Evolutionary conservation across 2,329 filamentous ascomycete species (phyloP).

Genomic region (Pezicula neosporulosa): DNA sequence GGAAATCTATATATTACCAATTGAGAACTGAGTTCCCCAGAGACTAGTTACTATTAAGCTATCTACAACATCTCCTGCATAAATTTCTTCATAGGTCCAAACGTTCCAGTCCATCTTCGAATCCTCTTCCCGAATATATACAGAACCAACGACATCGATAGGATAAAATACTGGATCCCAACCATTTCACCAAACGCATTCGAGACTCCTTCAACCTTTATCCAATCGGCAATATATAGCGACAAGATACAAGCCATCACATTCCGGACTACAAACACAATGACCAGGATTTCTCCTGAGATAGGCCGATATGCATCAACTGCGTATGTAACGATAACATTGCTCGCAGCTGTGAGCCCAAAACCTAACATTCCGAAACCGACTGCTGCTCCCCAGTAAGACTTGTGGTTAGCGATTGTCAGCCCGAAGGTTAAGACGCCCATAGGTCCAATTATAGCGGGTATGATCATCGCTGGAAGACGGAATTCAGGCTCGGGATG

Average conservation of each 20-base stretch:
- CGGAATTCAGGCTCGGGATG: slow-evolving; percentile 20
- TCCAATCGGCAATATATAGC: slow-evolving; percentile 24
- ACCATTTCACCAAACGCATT: slow-evolving; percentile 26
- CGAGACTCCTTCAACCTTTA: slow-evolving; percentile 16
- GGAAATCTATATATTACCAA: too few relatives aligned
- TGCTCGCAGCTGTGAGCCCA: slow-evolving; percentile 26
- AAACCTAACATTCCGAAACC: slow-evolving; percentile 29
- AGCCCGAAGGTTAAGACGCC: slow-evolving; percentile 27
- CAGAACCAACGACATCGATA: slow-evolving; percentile 5
- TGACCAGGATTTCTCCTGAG: slow-evolving; percentile 26
- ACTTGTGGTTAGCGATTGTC: slow-evolving; percentile 15
- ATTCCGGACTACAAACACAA: slow-evolving; percentile 29
- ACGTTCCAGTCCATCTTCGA: slow-evolving; percentile 2
- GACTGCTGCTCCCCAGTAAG: slow-evolving; percentile 7
- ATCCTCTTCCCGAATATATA: slow-evolving; percentile 6
- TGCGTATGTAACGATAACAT: slow-evolving; percentile 26
- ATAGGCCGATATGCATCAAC: slow-evolving; percentile 26
- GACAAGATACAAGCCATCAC: slow-evolving; percentile 26
- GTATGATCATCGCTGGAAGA: slow-evolving; percentile 24
- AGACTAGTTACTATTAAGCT: too few relatives aligned
- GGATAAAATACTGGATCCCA: slow-evolving; percentile 9
- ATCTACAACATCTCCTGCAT: not conserved
- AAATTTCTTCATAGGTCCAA: slow-evolving; percentile 7
- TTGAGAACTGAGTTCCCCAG: too few relatives aligned
- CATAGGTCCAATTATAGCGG: slow-evolving; percentile 22